Base-by-base conservation (phyloP, 371 early-diverging fungal species). In the Paraphysoderma sedebokerense region DNA sequence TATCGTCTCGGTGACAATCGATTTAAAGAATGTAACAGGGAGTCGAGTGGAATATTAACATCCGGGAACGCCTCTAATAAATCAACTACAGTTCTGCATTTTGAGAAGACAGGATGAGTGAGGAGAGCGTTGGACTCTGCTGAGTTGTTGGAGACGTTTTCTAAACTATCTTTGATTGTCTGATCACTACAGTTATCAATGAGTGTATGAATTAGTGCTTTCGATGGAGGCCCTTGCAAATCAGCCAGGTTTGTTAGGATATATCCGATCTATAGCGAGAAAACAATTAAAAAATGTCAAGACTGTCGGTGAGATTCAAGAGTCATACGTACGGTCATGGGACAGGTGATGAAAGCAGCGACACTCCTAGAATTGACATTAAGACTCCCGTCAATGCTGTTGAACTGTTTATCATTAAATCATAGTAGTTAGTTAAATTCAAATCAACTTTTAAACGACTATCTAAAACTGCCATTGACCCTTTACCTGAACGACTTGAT, bases 1-100 rank as follows among this genome's bases (percentile, higher is more conserved):
- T 59, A 59, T 27, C 55, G 46, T 9, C 59, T 30, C 8, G 59
- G 59, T 4, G 41, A 17, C 3, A 58, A 38, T 19, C 35, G 42
- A 17, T 44, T 15, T 6, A 45, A 40, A 20, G 17, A 7, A 5
- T 48, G 20, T 36, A 58, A 22, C 24, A 53, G 27, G 35, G 50
- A 53, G 2, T 5, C 28, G 23, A 57, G 34, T 27, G 49, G 24
- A 12, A 57, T 29, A 13, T 42, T 41, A 9, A 34, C 22, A 12
- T 15, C 23, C n/a, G 47, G 35, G 38, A 35, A 35, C 15, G 50
- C 44, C 5, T 19, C 46, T 27, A 58, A 34, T n/a, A 54, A 33
- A 23, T 58, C 58, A 39, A 39, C 22, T 27, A 54, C 19, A 1
- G 54, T 51, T 3, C 49, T 31, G 38, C 46, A 9, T 28, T 44